Conservation (phyloP, 1,284 basidiomycete species). For the Rhodotorula sp. region DNA sequence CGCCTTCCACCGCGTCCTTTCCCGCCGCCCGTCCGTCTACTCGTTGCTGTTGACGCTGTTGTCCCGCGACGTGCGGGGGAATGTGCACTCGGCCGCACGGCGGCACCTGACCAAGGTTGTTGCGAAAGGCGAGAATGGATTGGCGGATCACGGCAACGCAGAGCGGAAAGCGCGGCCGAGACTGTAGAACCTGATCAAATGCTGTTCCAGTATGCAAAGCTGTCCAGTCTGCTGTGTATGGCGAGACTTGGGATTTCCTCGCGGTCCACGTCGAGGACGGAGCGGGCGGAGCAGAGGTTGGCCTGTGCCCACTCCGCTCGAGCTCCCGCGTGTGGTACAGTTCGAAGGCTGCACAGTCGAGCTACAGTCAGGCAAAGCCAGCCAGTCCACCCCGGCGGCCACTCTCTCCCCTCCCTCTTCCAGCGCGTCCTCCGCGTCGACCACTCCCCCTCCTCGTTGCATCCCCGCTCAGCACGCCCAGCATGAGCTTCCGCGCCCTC, state of each 20-base stretch:
- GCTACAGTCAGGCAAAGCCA: too few relatives aligned
- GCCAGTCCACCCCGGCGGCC: background rate
- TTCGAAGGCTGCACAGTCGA: too few relatives aligned
- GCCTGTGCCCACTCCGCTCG: too few relatives aligned
- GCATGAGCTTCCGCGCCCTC: slow-evolving; percentile 28
- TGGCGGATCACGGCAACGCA: slow-evolving; percentile 17
- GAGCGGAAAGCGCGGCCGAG: background rate
- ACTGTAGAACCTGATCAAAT: background rate
- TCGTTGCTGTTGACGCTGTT: background rate
- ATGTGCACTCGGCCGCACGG: background rate
- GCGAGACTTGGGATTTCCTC: too few relatives aligned
- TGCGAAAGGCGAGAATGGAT: background rate
- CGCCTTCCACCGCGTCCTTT: slow-evolving; percentile 68
- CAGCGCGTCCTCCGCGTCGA: background rate
- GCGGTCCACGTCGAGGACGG: too few relatives aligned
- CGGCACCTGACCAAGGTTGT: slow-evolving; percentile 5
- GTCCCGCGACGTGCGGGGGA: background rate
- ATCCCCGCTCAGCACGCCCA: background rate
- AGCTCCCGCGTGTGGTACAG: too few relatives aligned
- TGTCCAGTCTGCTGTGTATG: too few relatives aligned
- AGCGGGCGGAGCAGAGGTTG: too few relatives aligned
- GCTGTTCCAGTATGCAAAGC: background rate
- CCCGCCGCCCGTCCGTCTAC: slow-evolving; percentile 58
- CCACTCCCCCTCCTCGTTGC: background rate
- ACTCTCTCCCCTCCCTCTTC: background rate